Conservation (phyloP, 306 rosid species). For the Trifolium subterraneum region DNA sequence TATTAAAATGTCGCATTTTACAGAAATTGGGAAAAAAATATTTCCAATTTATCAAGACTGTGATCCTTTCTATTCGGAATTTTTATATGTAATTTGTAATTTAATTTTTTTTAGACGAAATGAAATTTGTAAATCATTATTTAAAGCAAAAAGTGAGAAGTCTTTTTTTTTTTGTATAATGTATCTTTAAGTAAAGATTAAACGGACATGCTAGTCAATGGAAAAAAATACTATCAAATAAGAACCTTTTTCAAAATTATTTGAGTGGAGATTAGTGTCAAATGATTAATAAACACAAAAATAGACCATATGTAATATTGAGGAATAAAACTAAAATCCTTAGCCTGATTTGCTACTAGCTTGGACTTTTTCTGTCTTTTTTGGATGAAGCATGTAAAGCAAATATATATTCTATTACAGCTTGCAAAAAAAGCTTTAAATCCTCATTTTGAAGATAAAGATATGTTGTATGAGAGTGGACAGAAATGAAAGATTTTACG, state of each 20-base stretch:
- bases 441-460: conserved; percentile 10
- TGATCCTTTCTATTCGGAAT: too few relatives aligned
- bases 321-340: background rate
- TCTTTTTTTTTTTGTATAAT: too few relatives aligned
- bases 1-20: too few relatives aligned
- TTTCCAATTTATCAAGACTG: too few relatives aligned
- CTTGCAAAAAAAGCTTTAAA: conserved; percentile 23
- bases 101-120: too few relatives aligned
- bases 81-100: too few relatives aligned
- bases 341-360: background rate
- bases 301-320: background rate
- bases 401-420: background rate
- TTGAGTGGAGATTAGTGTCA: background rate
- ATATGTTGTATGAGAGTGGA: conserved; percentile 30
- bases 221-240: background rate
- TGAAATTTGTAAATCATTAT: too few relatives aligned
- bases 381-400: background rate
- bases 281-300: background rate
- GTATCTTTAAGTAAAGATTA: too few relatives aligned
- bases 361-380: background rate
- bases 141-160: too few relatives aligned
- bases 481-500: background rate
- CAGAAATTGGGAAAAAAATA: too few relatives aligned
- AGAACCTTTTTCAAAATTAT: background rate
- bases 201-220: background rate